Percentiles rank a stretch among this genome's conserved stretches.
Conservation (phyloP, 257 asterid genomes). For the Ajuga chamaepitys region DNA sequence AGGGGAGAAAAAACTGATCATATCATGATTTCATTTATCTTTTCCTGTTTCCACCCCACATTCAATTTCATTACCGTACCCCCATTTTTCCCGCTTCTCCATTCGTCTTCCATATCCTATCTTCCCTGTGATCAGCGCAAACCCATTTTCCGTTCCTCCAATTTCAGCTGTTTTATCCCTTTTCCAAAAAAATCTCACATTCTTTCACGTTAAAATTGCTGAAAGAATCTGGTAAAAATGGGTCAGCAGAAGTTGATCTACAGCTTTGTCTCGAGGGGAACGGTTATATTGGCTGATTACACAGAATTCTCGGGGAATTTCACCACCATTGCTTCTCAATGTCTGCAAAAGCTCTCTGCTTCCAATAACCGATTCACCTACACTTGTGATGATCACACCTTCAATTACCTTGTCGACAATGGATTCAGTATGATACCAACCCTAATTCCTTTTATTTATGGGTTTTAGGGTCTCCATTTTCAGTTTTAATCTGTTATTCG, state of each 20-base stretch:
- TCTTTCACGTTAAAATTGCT: slow-evolving; percentile 6
- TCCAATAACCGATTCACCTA: slow-evolving; percentile 42
- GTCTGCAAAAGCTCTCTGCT: slow-evolving; percentile 44
- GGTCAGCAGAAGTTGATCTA: slow-evolving; percentile 57
- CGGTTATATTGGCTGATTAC: slow-evolving; percentile 39
- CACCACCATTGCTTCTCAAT: slow-evolving; percentile 41
- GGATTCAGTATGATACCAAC: slow-evolving; percentile 42
- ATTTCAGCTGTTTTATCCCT: slow-evolving; percentile 13
- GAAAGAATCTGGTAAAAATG: slow-evolving; percentile 15
- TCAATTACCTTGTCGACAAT: slow-evolving; percentile 43
- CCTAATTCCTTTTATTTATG: background rate
- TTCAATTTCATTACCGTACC: background rate
- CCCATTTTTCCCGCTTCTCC: slow-evolving; percentile 28
- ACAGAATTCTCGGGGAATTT: slow-evolving; percentile 46
- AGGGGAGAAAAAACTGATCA: no score
- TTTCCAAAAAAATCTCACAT: slow-evolving; percentile 10
- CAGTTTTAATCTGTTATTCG: background rate
- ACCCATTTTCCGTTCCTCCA: slow-evolving; percentile 5
- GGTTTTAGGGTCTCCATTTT: background rate
- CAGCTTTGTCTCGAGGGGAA: slow-evolving; percentile 47
- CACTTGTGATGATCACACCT: slow-evolving; percentile 50
- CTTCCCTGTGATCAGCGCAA: slow-evolving; percentile 5
- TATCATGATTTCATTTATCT: background rate
- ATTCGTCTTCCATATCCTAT: background rate
- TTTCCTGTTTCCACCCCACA: background rate